Evolutionary conservation across 2,329 filamentous ascomycete genomes (phyloP).

Genomic region (Aspergillus niger): DNA sequence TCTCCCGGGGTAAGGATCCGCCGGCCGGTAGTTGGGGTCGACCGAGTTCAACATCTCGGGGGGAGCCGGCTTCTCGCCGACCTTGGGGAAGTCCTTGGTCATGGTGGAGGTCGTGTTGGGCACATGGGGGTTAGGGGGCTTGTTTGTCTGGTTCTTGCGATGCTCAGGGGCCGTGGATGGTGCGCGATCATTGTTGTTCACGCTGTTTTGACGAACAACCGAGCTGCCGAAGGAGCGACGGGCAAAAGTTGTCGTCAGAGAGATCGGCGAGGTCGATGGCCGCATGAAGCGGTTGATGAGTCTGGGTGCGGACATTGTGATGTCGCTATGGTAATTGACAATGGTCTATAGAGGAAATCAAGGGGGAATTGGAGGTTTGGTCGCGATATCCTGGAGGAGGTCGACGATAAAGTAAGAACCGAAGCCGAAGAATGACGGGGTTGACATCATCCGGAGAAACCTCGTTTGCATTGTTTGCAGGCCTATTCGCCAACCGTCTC

Average conservation of each 20-base stretch:
- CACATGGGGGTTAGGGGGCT: conserved; percentile 62
- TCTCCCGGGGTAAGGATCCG: conserved; percentile 63
- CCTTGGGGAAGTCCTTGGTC: conserved; percentile 62
- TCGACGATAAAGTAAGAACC: not conserved
- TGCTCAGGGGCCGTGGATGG: conserved; percentile 58
- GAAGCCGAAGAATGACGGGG: conserved; percentile 24
- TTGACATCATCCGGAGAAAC: conserved; percentile 43
- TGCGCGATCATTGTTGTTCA: conserved; percentile 53
- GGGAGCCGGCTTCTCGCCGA: conserved; percentile 59
- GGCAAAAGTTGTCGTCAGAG: conserved; percentile 29
- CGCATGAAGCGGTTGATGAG: conserved; percentile 49
- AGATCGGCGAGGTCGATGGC: conserved; percentile 31
- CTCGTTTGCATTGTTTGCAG: conserved; percentile 43
- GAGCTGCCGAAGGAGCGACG: conserved; percentile 36
- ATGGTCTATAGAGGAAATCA: not conserved
- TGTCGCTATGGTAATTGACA: conserved; percentile 5
- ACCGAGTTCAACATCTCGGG: conserved; percentile 62
- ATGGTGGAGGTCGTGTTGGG: conserved; percentile 67
- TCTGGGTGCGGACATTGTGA: conserved; percentile 51
- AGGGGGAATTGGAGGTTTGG: not conserved
- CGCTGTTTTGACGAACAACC: conserved; percentile 34
- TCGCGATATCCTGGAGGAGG: not conserved
- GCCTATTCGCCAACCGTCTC: conserved; percentile 15
- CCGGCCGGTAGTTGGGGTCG: conserved; percentile 58
- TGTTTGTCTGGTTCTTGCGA: conserved; percentile 59